These are phyloP conservation scores for Beauveria brongniartii DNA, from an alignment of 2,329 filamentous ascomycete genomes.

Conservation along the genomic window DNA sequence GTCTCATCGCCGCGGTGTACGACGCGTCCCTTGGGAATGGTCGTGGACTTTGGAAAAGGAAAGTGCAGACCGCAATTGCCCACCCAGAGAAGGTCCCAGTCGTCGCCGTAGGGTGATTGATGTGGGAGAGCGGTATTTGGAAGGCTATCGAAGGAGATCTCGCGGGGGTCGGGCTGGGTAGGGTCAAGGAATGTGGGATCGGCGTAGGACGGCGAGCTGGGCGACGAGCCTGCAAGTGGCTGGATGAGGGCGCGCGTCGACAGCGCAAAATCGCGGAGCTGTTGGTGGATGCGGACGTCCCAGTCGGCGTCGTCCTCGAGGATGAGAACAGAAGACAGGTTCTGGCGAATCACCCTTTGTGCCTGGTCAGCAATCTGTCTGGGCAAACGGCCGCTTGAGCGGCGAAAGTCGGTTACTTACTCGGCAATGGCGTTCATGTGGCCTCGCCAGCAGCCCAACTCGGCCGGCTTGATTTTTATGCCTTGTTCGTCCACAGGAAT, in stretches of 20 bases:
- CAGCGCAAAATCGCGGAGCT: slow-evolving; percentile 34
- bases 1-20: slow-evolving; percentile 27
- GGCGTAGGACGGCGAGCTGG: slow-evolving; percentile 14
- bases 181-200: slow-evolving; percentile 19
- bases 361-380: too few relatives aligned
- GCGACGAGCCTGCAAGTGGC: slow-evolving; percentile 15
- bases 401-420: slow-evolving; percentile 14
- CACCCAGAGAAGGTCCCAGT: slow-evolving; percentile 45
- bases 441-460: slow-evolving; percentile 29
- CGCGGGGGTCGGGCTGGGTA: slow-evolving; percentile 5
- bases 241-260: slow-evolving; percentile 28
- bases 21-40: slow-evolving; percentile 23
- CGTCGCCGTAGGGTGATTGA: slow-evolving; percentile 38
- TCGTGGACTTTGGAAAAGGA: slow-evolving; percentile 13
- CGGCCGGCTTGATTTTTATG: slow-evolving; percentile 19
- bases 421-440: slow-evolving; percentile 31
- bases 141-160: slow-evolving; percentile 17
- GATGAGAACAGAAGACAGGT: slow-evolving; percentile 40
- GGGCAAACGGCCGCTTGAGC: too few relatives aligned
- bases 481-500: slow-evolving; percentile 26
- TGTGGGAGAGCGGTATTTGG: slow-evolving; percentile 14
- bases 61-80: slow-evolving; percentile 38
- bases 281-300: slow-evolving; percentile 42
- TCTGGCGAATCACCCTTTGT: slow-evolving; percentile 33
- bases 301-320: slow-evolving; percentile 52